Conservation (phyloP, 345 rosid species). For the Rhodamnia rubescens region DNA sequence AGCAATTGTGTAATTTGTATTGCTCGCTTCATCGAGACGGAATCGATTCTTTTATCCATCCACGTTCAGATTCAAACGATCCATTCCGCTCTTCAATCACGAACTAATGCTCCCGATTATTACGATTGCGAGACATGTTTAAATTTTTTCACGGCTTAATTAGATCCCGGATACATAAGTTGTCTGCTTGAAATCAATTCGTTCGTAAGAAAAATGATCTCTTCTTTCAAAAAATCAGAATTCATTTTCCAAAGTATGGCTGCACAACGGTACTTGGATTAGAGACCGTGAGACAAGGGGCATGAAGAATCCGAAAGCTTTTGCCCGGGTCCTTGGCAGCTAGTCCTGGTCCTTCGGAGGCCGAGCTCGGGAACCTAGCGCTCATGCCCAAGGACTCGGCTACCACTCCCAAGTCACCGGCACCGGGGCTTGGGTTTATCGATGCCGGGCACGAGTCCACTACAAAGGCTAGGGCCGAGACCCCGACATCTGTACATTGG, state of each 20-base stretch:
- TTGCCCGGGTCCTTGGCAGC: fast-evolving
- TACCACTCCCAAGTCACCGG: background rate
- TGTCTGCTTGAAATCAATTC: background rate
- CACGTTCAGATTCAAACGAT: background rate
- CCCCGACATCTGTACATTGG: too few relatives aligned
- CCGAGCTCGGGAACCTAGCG: background rate
- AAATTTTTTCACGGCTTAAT: background rate
- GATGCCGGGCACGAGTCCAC: too few relatives aligned
- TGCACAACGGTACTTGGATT: too few relatives aligned
- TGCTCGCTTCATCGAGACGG: background rate
- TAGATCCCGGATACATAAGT: background rate
- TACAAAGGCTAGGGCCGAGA: too few relatives aligned
- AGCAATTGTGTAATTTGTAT: background rate
- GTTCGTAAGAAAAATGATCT: background rate
- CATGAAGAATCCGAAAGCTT: fast-evolving
- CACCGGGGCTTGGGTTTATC: too few relatives aligned
- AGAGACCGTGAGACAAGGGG: background rate
- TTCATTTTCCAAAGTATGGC: too few relatives aligned
- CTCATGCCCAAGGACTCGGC: fast-evolving
- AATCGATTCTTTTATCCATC: background rate
- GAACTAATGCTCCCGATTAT: background rate
- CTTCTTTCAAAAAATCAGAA: too few relatives aligned
- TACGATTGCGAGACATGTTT: background rate
- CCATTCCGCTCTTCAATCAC: background rate
- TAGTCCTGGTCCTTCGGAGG: fast-evolving